Evolutionary conservation across 75 land plant genomes (phyloP).

Genomic region (Larix kaempferi): DNA sequence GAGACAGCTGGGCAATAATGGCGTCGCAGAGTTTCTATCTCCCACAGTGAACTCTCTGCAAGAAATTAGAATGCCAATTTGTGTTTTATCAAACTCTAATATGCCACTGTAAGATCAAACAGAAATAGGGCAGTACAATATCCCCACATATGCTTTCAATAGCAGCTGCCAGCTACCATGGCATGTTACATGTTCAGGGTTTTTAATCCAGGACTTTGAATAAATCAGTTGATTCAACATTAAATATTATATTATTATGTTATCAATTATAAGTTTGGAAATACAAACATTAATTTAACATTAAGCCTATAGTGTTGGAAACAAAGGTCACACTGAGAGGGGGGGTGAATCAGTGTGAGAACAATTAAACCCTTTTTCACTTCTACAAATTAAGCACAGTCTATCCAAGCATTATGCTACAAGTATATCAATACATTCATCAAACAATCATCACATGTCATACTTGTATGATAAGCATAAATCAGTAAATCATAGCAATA

Average conservation of each 20-base stretch:
- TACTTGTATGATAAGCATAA: too few species aligned
- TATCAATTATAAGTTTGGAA: too few species aligned
- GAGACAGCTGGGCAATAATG: conserved; percentile 98
- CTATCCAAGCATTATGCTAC: too few species aligned
- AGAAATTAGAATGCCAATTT: background rate
- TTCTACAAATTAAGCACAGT: too few species aligned
- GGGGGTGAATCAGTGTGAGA: too few species aligned
- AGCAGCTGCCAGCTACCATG: background rate
- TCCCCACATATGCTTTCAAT: background rate
- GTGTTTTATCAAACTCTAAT: background rate
- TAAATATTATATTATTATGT: background rate
- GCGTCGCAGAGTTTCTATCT: conserved; percentile 84
- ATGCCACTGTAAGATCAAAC: background rate
- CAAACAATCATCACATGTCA: too few species aligned
- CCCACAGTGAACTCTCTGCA: conserved; percentile 98
- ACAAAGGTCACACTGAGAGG: too few species aligned
- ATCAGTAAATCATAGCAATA: too few species aligned
- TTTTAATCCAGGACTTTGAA: background rate
- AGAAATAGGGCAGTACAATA: background rate
- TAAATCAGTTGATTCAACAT: background rate
- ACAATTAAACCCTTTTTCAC: too few species aligned
- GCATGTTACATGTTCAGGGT: background rate
- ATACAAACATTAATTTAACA: too few species aligned
- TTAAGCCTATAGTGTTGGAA: too few species aligned
- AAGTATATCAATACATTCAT: too few species aligned